Percentiles rank a stretch among this genome's conserved stretches.
phyloP scores from a whole-genome alignment of 176 grass and related monocot genomes.

The Rhynchospora tenuis region DNA sequence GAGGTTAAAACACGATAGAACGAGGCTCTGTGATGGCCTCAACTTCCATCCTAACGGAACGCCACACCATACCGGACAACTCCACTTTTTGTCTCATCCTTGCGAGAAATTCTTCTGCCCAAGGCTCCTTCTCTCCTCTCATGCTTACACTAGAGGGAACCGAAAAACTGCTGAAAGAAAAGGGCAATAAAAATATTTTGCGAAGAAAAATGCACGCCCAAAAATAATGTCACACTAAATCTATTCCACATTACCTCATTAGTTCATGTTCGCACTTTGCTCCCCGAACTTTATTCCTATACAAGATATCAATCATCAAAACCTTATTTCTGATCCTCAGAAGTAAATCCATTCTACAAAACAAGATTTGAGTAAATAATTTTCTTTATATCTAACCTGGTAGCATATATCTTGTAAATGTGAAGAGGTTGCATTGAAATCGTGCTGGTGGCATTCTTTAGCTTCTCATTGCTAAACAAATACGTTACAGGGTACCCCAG shows the following conservation, averaged over 20 bases:
- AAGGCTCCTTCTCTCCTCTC: slow-evolving; percentile 51
- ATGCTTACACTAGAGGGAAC: slow-evolving; percentile 45
- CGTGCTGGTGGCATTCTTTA: slow-evolving; percentile 33
- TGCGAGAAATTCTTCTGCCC: slow-evolving; percentile 51
- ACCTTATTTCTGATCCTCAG: background rate
- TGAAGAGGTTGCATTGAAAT: slow-evolving; percentile 61
- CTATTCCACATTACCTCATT: slow-evolving; percentile 46
- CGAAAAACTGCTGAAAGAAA: slow-evolving; percentile 55
- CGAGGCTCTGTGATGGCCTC: slow-evolving; percentile 26
- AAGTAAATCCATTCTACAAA: background rate
- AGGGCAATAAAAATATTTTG: slow-evolving; percentile 13
- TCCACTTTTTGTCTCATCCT: slow-evolving; percentile 38
- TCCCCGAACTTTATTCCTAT: slow-evolving; percentile 15
- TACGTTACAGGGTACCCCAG: slow-evolving; percentile 82
- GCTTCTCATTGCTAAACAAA: slow-evolving; percentile 52
- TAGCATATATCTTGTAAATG: slow-evolving; percentile 63
- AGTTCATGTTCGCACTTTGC: slow-evolving; percentile 48
- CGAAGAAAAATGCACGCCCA: background rate
- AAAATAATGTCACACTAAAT: background rate
- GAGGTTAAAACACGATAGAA: slow-evolving; percentile 18
- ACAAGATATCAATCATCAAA: slow-evolving; percentile 5
- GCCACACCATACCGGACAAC: slow-evolving; percentile 43
- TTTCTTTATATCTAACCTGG: slow-evolving; percentile 35
- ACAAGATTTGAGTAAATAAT: background rate
- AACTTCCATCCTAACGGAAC: slow-evolving; percentile 48